These are phyloP conservation scores for Sicyos edulis DNA, from an alignment of 306 rosid genomes.

Conservation along the genomic window DNA sequence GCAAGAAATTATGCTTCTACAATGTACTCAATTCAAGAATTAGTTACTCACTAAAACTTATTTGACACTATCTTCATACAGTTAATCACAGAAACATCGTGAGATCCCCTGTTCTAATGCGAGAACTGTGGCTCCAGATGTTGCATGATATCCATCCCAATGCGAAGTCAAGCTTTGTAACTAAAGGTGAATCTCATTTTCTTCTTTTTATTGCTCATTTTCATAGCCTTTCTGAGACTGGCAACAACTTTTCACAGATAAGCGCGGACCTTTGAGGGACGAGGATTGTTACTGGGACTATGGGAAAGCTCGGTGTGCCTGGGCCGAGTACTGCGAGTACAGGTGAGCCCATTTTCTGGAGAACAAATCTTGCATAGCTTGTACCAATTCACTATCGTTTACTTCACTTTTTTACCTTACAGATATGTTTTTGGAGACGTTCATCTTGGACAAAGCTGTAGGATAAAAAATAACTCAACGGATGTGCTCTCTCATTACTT, in stretches of 20 bases:
- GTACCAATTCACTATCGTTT: neutral
- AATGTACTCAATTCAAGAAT: neutral
- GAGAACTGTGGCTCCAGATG: conserved; percentile 97
- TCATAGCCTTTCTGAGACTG: conserved; percentile 18
- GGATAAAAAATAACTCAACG: conserved; percentile 59
- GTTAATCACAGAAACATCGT: conserved; percentile 98
- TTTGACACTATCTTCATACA: conserved; percentile 45
- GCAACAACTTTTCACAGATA: conserved; percentile 49
- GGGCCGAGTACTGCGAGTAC: conserved; percentile 93
- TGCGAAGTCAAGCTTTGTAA: conserved; percentile 66
- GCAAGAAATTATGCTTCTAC: neutral
- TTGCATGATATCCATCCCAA: conserved; percentile 91
- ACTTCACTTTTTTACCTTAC: conserved; percentile 24
- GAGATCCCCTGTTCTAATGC: conserved; percentile 83
- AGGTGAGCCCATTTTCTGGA: conserved; percentile 40
- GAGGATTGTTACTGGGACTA: conserved; percentile 99
- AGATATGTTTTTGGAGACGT: conserved; percentile 97
- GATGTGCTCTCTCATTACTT: conserved; percentile 55
- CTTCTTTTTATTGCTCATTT: neutral
- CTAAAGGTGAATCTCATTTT: conserved; percentile 52
- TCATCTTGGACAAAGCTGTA: conserved; percentile 97
- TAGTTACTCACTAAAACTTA: neutral
- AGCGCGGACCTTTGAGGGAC: conserved; percentile 91
- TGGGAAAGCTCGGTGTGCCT: conserved; percentile 97
- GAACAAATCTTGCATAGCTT: neutral